Evolutionary conservation across 1,139 yeast genomes (phyloP), one percentile per base, ranked within the genome.

Genomic region (Nakaseomyces bracarensis): DNA sequence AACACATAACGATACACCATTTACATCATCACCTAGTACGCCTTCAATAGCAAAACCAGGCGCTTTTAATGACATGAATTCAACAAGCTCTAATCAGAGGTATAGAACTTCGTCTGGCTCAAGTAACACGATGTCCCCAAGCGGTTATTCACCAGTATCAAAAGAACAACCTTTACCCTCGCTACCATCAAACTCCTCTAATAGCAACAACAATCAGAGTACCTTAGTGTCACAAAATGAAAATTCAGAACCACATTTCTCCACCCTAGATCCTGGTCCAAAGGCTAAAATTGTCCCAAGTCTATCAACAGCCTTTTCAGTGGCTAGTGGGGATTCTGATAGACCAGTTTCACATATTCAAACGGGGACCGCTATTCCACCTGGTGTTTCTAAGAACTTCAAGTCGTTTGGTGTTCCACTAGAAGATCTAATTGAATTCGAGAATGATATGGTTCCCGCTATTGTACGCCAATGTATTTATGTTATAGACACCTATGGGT

Each of bases 401-500:
- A 79, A 79, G 13, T 81, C 89, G 0, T 89, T 83, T 66, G 96
- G 96, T 0, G 77, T 79, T 0, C 79, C 94, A 0, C 70, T 91
- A 16, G 94, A 83, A 49, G 77, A 74, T 8, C 66, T 85, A 39
- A 77, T 87, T 20, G 82, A 80, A 48, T 78, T 74, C 53, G 96
- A 94, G 47, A 95, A 86, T 42, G 94, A 85, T 51, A 81, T 85
- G 61, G 96, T 89, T 2, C 97, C 98, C 1, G 72, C 84, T n/a
- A 74, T 89, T 39, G 97, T 89, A 8, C 80, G 82, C 51, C 85
- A 82, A 57, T 89, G 97, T 68, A 82, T 89, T 42, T 82, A 82
- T 49, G 82, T 89, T 7, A 77, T 91, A 36, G 97, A 91, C 60
- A 71, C 72, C 30, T 79, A 82, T 60, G 98, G 98, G 1, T 63